Evolutionary conservation across 345 rosid genomes (phyloP).

Genomic region (Gossypium longicalyx): DNA sequence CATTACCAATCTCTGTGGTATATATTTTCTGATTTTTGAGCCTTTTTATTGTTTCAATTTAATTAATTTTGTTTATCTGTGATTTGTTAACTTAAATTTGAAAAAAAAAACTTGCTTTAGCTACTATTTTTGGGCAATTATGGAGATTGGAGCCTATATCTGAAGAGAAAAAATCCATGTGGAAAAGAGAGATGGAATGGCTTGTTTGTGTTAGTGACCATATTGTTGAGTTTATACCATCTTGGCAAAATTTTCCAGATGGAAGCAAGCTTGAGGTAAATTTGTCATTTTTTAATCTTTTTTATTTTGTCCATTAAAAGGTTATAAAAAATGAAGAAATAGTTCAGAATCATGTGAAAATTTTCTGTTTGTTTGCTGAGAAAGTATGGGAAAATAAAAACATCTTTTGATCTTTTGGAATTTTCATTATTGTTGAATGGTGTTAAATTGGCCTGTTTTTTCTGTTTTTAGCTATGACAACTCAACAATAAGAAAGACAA

Average conservation of each 20-base stretch:
- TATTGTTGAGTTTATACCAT: slow-evolving; percentile 84
- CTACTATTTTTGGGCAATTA: slow-evolving; percentile 83
- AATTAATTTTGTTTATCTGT: neutral
- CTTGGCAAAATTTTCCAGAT: slow-evolving; percentile 87
- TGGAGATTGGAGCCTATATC: slow-evolving; percentile 90
- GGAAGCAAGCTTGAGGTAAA: slow-evolving; percentile 90
- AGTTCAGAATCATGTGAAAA: neutral
- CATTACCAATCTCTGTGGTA: slow-evolving; percentile 94
- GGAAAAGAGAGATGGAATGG: slow-evolving; percentile 96
- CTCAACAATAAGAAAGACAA: neutral
- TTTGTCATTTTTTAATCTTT: slow-evolving; percentile 20
- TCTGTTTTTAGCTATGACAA: neutral
- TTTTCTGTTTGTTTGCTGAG: neutral
- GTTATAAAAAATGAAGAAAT: neutral
- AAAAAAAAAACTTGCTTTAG: slow-evolving; percentile 27
- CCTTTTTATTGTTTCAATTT: neutral
- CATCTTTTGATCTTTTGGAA: no score
- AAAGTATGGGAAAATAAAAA: no score
- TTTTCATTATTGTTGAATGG: neutral
- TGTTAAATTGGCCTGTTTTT: neutral
- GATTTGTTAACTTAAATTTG: neutral
- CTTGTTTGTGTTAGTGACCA: slow-evolving; percentile 73
- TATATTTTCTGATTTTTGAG: neutral
- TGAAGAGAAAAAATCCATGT: slow-evolving; percentile 72
- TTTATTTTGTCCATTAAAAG: neutral